Evolutionary conservation across 805 yeast species (phyloP).

Genomic region (Barnettozyma siamensis): DNA sequence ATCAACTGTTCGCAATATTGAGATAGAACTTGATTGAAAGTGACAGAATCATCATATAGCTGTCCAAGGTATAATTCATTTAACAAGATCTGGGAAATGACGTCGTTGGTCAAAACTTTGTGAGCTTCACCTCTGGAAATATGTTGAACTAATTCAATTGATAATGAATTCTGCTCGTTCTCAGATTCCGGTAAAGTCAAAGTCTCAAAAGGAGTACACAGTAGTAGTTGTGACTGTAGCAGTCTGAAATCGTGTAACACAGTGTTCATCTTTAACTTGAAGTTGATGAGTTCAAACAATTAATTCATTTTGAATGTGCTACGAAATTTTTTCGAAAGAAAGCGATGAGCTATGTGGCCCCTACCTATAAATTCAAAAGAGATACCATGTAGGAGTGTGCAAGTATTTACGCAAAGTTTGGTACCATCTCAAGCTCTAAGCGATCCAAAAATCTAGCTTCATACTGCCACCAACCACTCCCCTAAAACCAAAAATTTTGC

Average conservation of each 20-base stretch:
- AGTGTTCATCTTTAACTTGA: too few relatives aligned
- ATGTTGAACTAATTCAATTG: slow-evolving; percentile 6
- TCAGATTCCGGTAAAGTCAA: slow-evolving; percentile 8
- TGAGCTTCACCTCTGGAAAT: slow-evolving; percentile 20
- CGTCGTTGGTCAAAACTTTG: slow-evolving; percentile 12
- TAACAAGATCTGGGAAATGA: neutral
- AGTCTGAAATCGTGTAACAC: slow-evolving; percentile 4
- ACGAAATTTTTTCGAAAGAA: too few relatives aligned
- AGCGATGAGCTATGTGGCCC: too few relatives aligned
- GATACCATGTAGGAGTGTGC: too few relatives aligned
- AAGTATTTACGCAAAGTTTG: too few relatives aligned
- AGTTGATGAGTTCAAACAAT: too few relatives aligned
- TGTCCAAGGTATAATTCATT: neutral
- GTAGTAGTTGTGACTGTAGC: slow-evolving; percentile 8
- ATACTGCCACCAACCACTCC: too few relatives aligned
- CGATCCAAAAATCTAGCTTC: too few relatives aligned
- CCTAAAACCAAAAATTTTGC: too few relatives aligned
- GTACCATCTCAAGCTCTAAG: too few relatives aligned
- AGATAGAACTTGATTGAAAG: slow-evolving; percentile 10
- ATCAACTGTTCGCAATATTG: slow-evolving; percentile 1
- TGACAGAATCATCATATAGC: neutral
- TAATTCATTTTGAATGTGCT: too few relatives aligned
- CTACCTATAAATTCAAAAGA: too few relatives aligned
- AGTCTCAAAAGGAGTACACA: slow-evolving; percentile 9
- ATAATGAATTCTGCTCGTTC: slow-evolving; percentile 10